Percentiles rank a stretch among this genome's conserved stretches.
These are phyloP conservation scores for Crithidia brevicula DNA, from an alignment of 208 protist species.

Conservation along the genomic window DNA sequence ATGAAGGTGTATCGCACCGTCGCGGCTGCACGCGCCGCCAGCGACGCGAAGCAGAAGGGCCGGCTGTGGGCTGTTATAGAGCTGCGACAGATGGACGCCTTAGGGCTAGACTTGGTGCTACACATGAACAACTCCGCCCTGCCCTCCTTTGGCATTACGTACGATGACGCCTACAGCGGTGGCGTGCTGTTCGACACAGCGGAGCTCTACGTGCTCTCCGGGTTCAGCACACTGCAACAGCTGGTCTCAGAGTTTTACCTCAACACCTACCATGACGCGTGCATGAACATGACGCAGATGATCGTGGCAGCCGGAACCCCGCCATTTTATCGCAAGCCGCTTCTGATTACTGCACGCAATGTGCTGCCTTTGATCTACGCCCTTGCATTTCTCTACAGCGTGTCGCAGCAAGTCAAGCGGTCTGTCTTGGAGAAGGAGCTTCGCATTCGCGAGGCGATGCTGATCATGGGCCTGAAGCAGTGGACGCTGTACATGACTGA, in stretches of 20 bases:
- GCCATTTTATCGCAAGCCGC: constrained; percentile 27
- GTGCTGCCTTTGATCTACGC: constrained; percentile 57
- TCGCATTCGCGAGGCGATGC: constrained; percentile 69
- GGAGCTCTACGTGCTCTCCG: constrained; percentile 71
- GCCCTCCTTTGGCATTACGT: constrained; percentile 14
- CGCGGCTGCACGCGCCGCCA: neutral
- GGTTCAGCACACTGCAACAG: constrained; percentile 68
- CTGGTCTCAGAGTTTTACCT: constrained; percentile 50
- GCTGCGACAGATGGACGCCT: neutral
- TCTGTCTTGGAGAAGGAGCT: constrained; percentile 78
- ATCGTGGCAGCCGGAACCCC: constrained; percentile 34
- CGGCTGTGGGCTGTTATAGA: constrained; percentile 25
- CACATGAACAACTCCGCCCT: constrained; percentile 46
- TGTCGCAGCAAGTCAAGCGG: constrained; percentile 53
- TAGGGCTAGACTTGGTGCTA: constrained; percentile 25
- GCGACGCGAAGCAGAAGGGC: neutral
- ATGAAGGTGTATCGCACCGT: constrained; percentile 14
- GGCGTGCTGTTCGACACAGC: constrained; percentile 42
- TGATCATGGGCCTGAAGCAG: constrained; percentile 80
- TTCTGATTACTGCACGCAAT: constrained; percentile 26
- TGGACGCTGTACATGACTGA: constrained; percentile 50
- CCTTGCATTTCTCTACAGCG: constrained; percentile 66
- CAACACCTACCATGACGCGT: constrained; percentile 19
- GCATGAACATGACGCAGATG: constrained; percentile 23
- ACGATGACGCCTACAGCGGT: constrained; percentile 38